Evolutionary conservation across 2,329 filamentous ascomycete species (phyloP), one percentile per base, ranked within the genome.

Genomic region (Tolypocladium sp.): DNA sequence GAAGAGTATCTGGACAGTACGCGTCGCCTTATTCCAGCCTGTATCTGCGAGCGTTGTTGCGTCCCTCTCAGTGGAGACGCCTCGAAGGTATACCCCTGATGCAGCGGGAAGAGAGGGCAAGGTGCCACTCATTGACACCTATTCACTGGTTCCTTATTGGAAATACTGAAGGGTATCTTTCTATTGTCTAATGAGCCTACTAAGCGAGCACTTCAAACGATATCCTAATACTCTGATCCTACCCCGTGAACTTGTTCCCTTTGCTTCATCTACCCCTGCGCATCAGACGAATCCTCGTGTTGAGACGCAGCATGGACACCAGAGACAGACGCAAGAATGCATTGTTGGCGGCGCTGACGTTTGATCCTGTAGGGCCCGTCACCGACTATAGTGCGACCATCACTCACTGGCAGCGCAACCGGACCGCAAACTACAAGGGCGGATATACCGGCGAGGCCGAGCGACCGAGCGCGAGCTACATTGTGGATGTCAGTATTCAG

Each of bases 311-410:
- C 22, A 61, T 60, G 58, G 59, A 63, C 25, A 46, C 13, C 12
- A 57, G 60, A 30, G 54, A 60, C 27, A 55, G 44, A 40, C 57
- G 60, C 46, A 62, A 59, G 20, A 58, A 35, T 15, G 33, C 35
- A 13, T 58, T 58, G 37, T 61, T 63, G 57, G 44, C 58, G 46
- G 46, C 57, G 61, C 67, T 72, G 57, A 65, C 58, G 10, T 38
- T 42, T 56, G 17, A 57, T 58, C 59, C 56, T 37, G 57, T 62
- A 96, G 91, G 92, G 63, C 89, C 92, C 52, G 91, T 96, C 17
- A 97, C 92, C 52, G 92, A 97, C 74, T 96, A 96, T 81, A 89
- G 91, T 68, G 88, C 92, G 30, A 94, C 91, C 12, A 84, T 96
- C 71, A 87, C 90, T 57, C 90, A 95, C 74, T 99, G 91, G 90